Evolutionary conservation across 441 rosid species (phyloP), one percentile per base, ranked within the genome.

Genomic region (Erysimum pusillum): DNA sequence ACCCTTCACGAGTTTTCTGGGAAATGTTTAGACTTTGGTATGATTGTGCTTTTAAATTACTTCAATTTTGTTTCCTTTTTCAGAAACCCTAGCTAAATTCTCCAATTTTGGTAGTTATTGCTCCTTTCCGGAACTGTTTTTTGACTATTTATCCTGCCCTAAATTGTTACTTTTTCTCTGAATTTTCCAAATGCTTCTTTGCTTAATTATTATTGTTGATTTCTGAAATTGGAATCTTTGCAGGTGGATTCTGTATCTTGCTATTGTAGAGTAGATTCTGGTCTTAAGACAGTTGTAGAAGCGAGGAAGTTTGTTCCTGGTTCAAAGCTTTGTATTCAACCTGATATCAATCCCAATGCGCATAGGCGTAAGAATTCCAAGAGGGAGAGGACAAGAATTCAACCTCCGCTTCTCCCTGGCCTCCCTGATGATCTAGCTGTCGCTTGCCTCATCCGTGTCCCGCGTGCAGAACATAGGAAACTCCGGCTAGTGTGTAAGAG

Each of bases 201-300:
- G 14, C 14, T 46, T 20, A 53, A 22, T 45, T 9, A 53, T 6
- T 45, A 41, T 11, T 61, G 25, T 15, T 32, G 20, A 67, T 20
- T 44, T 51, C 67, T 77, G 56, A 83, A 58, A 56, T 60, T 46
- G 72, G 71, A 22, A 65, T 9, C 64, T 80, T 25, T 86, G 85
- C 87, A 93, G 98, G 98, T 93, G 75, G 98, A 93, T 78, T 93
- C 98, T 56, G 91, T 89, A 45, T 91, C 96, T 63, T 93, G 98
- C 80, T 93, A 93, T 65, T 93, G 98, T 83, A 90, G 82, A 84
- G 98, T 93, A 63, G 98, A 93, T 86, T 74, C 95, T 31, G 91
- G 98, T 52, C 84, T 91, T 48, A 93, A 91, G 74, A 87, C 97
- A 6, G 96, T 93, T 71, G 98, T 83, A 1, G 98, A 90, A 74